These are phyloP conservation scores for Plenodomus tracheiphilus DNA, from an alignment of 2,329 filamentous ascomycete genomes.

Conservation along the genomic window DNA sequence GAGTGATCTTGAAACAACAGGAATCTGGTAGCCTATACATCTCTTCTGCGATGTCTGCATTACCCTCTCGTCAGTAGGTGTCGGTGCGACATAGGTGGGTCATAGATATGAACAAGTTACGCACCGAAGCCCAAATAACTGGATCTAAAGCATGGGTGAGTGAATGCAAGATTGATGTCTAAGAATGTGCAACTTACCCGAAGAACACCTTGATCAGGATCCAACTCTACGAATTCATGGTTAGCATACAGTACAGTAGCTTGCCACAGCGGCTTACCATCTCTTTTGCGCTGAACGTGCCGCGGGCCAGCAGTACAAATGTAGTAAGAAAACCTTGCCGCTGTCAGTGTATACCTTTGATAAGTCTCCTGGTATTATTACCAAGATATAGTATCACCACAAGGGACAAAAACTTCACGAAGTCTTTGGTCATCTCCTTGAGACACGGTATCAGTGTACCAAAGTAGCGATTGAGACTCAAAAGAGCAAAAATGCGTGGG, in stretches of 20 bases:
- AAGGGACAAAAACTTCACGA: slow-evolving; percentile 78
- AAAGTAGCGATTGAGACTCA: slow-evolving; percentile 88
- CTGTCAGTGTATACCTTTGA: not conserved
- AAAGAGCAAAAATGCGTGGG: slow-evolving; percentile 80
- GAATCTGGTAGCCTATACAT: slow-evolving; percentile 32
- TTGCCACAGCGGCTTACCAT: slow-evolving; percentile 54
- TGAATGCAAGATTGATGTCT: not conserved
- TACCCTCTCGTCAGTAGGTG: slow-evolving; percentile 21
- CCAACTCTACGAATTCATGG: slow-evolving; percentile 55
- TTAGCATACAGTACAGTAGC: slow-evolving; percentile 10
- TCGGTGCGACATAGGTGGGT: slow-evolving; percentile 7
- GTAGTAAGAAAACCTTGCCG: slow-evolving; percentile 77
- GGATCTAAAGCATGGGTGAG: slow-evolving; percentile 46
- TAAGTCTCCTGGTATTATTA: slow-evolving; percentile 25
- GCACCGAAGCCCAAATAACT: slow-evolving; percentile 72
- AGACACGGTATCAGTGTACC: slow-evolving; percentile 86
- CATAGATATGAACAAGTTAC: slow-evolving; percentile 31
- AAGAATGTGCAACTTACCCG: slow-evolving; percentile 51
- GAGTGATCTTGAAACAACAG: not conserved
- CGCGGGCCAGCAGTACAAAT: slow-evolving; percentile 76
- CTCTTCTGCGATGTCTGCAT: slow-evolving; percentile 52
- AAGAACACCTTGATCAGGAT: slow-evolving; percentile 81
- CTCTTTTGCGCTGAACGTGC: slow-evolving; percentile 63
- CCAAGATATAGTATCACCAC: slow-evolving; percentile 81
- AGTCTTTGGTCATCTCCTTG: slow-evolving; percentile 92